phyloP scores from a whole-genome alignment of 2,329 filamentous ascomycete species.

The Lachnellula subtilissima region DNA sequence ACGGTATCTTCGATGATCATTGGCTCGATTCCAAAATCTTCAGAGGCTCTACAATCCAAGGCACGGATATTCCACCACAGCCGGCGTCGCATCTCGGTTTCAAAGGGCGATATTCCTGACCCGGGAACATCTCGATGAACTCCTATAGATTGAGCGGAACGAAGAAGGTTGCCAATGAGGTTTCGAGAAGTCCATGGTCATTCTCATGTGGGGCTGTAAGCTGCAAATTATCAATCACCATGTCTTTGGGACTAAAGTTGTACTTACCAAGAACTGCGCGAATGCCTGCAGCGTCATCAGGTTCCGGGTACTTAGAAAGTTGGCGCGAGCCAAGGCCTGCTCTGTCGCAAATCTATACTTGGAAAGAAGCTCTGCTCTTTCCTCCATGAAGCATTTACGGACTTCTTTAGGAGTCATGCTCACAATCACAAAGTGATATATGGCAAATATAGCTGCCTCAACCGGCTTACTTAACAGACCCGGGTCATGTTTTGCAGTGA shows the following conservation, averaged over 20 bases:
- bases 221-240: neutral
- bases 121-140: constrained; percentile 40
- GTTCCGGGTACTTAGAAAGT: constrained; percentile 54
- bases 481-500: neutral
- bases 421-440: neutral
- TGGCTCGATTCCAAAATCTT: constrained; percentile 41
- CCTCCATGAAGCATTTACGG: neutral
- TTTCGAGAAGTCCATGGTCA: constrained; percentile 45
- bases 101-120: constrained; percentile 51
- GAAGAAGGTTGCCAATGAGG: constrained; percentile 36
- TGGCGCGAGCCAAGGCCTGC: constrained; percentile 52
- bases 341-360: constrained; percentile 51
- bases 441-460: neutral
- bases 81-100: constrained; percentile 55
- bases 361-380: neutral
- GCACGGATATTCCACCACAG: constrained; percentile 58
- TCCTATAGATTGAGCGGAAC: constrained; percentile 39
- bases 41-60: constrained; percentile 51
- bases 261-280: constrained; percentile 48
- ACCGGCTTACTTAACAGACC: neutral
- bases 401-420: neutral
- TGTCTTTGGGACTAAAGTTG: constrained; percentile 40
- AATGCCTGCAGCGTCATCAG: constrained; percentile 55
- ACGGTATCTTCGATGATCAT: constrained; percentile 45
- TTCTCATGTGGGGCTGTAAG: neutral